Evolutionary conservation across 495 filamentous ascomycete genomes (phyloP), one percentile per base, ranked within the genome.

Genomic region (Daldinia childiae): DNA sequence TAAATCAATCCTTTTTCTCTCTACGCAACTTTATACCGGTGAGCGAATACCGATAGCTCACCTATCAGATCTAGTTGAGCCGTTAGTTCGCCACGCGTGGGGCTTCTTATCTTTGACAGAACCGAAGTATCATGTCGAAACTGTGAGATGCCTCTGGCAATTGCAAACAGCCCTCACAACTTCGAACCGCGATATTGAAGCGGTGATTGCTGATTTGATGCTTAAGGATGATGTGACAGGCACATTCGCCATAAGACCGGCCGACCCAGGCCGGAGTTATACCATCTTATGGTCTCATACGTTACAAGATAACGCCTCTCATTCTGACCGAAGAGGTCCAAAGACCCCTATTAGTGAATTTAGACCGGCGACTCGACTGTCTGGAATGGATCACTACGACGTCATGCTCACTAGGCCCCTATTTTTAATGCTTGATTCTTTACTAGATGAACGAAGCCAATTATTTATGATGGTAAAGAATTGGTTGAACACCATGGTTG

Each of bases 111-210:
- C 93, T 0, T 90, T 92, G 24, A 81, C 90, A 19, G 90, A 89
- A 62, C 94, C 93, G 0, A 96, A 96, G 74, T 94, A 94, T 70
- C 95, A 97, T 76, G 93, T 98, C 24, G 95, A 98, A 78, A 89
- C 93, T 36, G 92, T 96, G 52, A 90, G 92, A 56, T 91, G 89
- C 68, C 79, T 98, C 14, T 96, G 94, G 91, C 88, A 91, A 56
- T 80, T 98, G 48, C 93, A 98, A 71, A 87, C 87, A 0, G 86
- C 81, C 8, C 75, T 88, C 9, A 78, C 80, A n/a, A 70, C 76
- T 0, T 78, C 79, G 0, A 86, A 83, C 62, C 80, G 82, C 34
- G 85, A 87, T 27, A 87, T 97, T 15, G 94, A 98, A 79, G 92
- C 92, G 38, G 87, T 92, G 4, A 90, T 97, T 56, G 88, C 92